Base-by-base conservation (phyloP, 768 basidiomycete genomes). In the Rhizopogon sp. region DNA sequence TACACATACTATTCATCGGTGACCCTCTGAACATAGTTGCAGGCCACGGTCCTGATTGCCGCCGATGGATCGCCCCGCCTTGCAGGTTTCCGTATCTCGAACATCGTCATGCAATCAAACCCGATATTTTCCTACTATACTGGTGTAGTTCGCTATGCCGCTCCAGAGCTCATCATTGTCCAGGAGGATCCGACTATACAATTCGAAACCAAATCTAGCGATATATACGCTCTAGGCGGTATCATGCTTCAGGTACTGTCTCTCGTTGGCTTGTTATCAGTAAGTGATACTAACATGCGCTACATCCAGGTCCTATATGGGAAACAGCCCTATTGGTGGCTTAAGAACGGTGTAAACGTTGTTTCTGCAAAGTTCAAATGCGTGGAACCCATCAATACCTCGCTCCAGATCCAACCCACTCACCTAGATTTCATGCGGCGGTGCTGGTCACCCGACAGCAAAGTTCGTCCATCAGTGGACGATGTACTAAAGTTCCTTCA, bases 381-480 rank as follows among this genome's bases (percentile, higher is more conserved):
- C 3, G 43, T 55, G 25, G 47, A 58, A 44, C 64, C 46, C 13
- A 11, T 47, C 59, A 10, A 43, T 35, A 5, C 60, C 58, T 29
- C 59, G 58, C 8, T 39, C 42, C 0, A 49, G 40, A 2, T 55
- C 56, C 0, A 9, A n/a, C 2, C 45, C 63, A 6, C 43, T 40
- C 46, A 58, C 22, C 60, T 62, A 58, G 54, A 45, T 13, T 68
- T 68, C 33, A 61, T 66, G 50, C 57, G 61, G 39, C 39, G 33
- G 47, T 66, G 64, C 29, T 68, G 65, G 66, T 62, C 61, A 14
- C 69, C 70, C 43, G 65, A 62, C 16, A 43, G 33, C 16, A 6
- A 7, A 33, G 8, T 33, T 33, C 31, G 31, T 33, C 31, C 31
- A 33, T 33, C 31, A 33, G 31, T 33, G 31, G 31, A 33, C 8